These are phyloP conservation scores for Dictyostelium citrinum DNA, from an alignment of 78 protist species.

Conservation along the genomic window DNA sequence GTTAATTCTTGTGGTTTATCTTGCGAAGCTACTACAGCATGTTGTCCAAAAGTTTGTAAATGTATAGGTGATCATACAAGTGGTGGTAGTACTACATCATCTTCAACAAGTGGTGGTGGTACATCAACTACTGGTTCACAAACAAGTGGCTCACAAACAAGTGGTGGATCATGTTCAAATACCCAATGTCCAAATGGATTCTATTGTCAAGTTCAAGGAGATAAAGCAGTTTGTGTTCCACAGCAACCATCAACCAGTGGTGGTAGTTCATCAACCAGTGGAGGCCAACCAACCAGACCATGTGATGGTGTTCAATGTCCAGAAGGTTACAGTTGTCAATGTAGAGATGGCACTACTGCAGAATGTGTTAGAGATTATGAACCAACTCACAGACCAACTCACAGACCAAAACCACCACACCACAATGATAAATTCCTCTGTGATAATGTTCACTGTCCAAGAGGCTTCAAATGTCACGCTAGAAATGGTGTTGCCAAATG, in stretches of 20 bases:
- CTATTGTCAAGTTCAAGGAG: background rate
- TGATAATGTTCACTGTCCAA: background rate
- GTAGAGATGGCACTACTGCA: background rate
- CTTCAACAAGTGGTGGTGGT: slow-evolving; percentile 10
- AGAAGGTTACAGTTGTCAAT: background rate
- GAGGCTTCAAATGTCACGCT: background rate
- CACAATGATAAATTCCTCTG: background rate
- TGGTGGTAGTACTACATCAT: background rate
- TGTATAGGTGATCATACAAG: background rate
- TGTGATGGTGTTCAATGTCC: background rate
- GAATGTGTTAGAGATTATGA: background rate
- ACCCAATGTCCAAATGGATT: slow-evolving; percentile 9
- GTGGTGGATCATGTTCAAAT: slow-evolving; percentile 1
- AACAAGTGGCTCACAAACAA: background rate
- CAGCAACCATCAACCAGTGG: background rate
- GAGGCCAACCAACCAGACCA: background rate
- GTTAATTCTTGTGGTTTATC: background rate
- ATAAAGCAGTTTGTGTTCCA: background rate
- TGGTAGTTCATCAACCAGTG: background rate
- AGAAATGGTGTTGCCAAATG: background rate
- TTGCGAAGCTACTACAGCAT: background rate
- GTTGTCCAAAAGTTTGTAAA: background rate
- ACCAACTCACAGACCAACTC: background rate
- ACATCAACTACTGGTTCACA: slow-evolving; percentile 3
- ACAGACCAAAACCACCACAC: background rate